phyloP scores from a whole-genome alignment of 805 yeast genomes.

The Candida bentonensis region DNA sequence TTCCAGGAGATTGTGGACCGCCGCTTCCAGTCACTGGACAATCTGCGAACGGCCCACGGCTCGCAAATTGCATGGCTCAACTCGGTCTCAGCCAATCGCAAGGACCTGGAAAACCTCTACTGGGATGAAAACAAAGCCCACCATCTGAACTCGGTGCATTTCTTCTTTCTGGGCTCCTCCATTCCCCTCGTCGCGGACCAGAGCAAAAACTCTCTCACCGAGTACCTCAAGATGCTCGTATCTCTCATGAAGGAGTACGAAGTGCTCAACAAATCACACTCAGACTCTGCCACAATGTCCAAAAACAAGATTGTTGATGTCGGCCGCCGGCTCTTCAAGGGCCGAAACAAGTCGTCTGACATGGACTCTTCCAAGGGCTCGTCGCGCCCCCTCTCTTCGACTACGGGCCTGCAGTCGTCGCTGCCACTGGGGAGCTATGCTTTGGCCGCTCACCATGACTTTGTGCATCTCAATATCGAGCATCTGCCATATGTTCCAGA shows the following conservation, averaged over 20 bases:
- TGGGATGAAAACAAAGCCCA: slow-evolving; percentile 5
- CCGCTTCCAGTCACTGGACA: not conserved
- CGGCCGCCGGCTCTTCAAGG: slow-evolving; percentile 11
- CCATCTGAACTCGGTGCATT: slow-evolving; percentile 6
- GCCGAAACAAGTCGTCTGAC: slow-evolving; percentile 10
- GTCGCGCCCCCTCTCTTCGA: not conserved
- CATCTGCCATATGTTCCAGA: slow-evolving; percentile 18
- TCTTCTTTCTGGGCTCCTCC: slow-evolving; percentile 14
- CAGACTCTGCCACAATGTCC: slow-evolving; percentile 6
- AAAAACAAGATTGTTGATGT: slow-evolving; percentile 11
- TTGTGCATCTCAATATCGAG: slow-evolving; percentile 9
- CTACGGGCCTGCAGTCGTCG: not conserved
- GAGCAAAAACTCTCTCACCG: slow-evolving; percentile 5
- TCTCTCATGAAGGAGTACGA: slow-evolving; percentile 13
- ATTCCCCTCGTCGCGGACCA: slow-evolving; percentile 6
- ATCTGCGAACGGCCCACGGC: not conserved
- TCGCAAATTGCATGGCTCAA: slow-evolving; percentile 8
- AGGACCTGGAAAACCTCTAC: slow-evolving; percentile 8
- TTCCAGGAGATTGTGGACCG: not conserved
- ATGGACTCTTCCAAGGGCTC: not conserved
- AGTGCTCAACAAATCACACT: slow-evolving; percentile 1
- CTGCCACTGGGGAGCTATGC: not conserved
- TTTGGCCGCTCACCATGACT: slow-evolving; percentile 5
- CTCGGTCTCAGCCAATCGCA: slow-evolving; percentile 7
- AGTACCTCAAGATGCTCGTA: slow-evolving; percentile 8